Evolutionary conservation across 495 filamentous ascomycete genomes (phyloP).

Genomic region (Aspergillus baeticus): DNA sequence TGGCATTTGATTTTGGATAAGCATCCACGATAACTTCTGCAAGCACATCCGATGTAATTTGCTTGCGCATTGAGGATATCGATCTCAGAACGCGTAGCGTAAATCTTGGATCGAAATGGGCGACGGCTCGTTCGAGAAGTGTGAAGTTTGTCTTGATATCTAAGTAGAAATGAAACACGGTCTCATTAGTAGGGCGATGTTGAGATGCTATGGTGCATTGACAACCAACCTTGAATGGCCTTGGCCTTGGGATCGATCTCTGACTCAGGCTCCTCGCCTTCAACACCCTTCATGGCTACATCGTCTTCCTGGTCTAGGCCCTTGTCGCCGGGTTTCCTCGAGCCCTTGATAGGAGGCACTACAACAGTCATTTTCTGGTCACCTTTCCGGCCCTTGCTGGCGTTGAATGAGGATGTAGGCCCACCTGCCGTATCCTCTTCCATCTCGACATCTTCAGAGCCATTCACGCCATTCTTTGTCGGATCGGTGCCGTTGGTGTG

Average conservation of each 20-base stretch:
- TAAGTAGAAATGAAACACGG: conserved; percentile 27
- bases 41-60: conserved; percentile 77
- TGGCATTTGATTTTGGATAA: conserved; percentile 63
- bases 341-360: conserved; percentile 73
- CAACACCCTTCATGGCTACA: conserved; percentile 68
- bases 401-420: conserved; percentile 52
- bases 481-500: conserved; percentile 70
- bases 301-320: conserved; percentile 67
- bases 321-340: conserved; percentile 59
- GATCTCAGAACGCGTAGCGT: conserved; percentile 89
- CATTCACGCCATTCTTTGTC: conserved; percentile 72
- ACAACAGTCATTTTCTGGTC: conserved; percentile 85
- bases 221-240: conserved; percentile 59
- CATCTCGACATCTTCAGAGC: conserved; percentile 80
- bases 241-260: conserved; percentile 61
- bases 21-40: conserved; percentile 77
- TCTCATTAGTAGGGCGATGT: conserved; percentile 1
- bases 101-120: conserved; percentile 92
- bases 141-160: conserved; percentile 94
- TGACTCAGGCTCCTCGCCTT: conserved; percentile 56
- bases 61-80: conserved; percentile 92
- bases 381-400: conserved; percentile 69
- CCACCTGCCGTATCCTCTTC: conserved; percentile 66
- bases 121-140: conserved; percentile 86
- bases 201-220: neutral